Evolutionary conservation across 2,329 filamentous ascomycete species (phyloP).

Genomic region (Mycocentrospora acerina): DNA sequence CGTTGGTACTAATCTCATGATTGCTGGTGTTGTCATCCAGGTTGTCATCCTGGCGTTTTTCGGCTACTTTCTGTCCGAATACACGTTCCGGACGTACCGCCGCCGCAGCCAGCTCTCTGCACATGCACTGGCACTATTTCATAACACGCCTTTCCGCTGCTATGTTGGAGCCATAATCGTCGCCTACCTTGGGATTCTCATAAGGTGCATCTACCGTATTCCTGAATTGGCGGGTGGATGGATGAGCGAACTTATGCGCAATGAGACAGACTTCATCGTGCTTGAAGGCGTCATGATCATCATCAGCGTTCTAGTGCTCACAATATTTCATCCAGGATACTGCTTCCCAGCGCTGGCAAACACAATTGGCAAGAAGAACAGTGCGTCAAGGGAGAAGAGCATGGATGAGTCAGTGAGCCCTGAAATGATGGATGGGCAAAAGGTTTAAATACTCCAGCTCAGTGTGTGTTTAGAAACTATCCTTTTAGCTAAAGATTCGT

Average conservation of each 20-base stretch:
- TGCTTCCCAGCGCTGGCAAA: conserved; percentile 39
- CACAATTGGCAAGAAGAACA: conserved; percentile 17
- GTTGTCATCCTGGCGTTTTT: conserved; percentile 56
- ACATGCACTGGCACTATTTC: conserved; percentile 21
- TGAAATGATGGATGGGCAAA: conserved; percentile 13
- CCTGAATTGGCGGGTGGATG: conserved; percentile 53
- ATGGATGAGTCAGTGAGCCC: conserved; percentile 17
- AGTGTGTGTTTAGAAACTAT: too few species aligned
- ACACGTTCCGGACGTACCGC: conserved; percentile 32
- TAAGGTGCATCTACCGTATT: conserved; percentile 53
- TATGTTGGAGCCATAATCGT: conserved; percentile 38
- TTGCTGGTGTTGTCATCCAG: conserved; percentile 60
- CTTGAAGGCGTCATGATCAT: conserved; percentile 58
- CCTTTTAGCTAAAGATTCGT: too few species aligned
- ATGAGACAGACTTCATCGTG: conserved; percentile 52
- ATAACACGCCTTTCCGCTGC: conserved; percentile 28
- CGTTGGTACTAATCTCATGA: conserved; percentile 57
- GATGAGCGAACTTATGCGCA: conserved; percentile 48
- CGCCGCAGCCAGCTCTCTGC: conserved; percentile 25
- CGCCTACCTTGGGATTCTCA: conserved; percentile 50
- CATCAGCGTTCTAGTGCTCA: conserved; percentile 49
- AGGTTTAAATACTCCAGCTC: background rate
- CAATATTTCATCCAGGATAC: conserved; percentile 50
- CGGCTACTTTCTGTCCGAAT: conserved; percentile 44
- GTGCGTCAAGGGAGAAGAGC: conserved; percentile 13